phyloP scores from a whole-genome alignment of 2,329 filamentous ascomycete species.

The Colletotrichum ledebouriae region DNA sequence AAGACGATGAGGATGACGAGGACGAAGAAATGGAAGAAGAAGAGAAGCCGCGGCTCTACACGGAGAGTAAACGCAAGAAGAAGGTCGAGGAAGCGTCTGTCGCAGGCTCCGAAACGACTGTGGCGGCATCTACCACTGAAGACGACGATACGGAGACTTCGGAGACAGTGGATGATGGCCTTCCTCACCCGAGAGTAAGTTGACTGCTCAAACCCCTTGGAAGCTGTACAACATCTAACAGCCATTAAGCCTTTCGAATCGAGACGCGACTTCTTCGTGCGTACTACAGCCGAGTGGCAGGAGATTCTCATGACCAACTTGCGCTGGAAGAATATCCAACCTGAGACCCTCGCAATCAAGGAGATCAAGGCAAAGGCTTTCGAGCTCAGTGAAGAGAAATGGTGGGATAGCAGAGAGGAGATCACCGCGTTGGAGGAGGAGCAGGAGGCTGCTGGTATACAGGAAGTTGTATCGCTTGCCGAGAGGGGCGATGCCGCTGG shows the following conservation, averaged over 20 bases:
- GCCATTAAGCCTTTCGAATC: constrained; percentile 84
- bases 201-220: background rate
- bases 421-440: constrained; percentile 93
- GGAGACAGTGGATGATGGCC: constrained; percentile 76
- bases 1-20: constrained; percentile 64
- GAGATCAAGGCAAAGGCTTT: constrained; percentile 94
- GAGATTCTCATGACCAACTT: constrained; percentile 83
- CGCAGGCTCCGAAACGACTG: constrained; percentile 46
- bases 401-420: constrained; percentile 98
- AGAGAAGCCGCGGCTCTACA: constrained; percentile 59
- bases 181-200: constrained; percentile 76
- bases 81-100: constrained; percentile 58
- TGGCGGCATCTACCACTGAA: constrained; percentile 49
- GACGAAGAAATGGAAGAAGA: constrained; percentile 63
- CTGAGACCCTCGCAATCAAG: constrained; percentile 81
- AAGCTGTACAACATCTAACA: constrained; percentile 9
- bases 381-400: constrained; percentile 92
- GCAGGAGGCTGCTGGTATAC: constrained; percentile 94
- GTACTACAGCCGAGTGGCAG: constrained; percentile 93
- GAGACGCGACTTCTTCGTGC: constrained; percentile 90
- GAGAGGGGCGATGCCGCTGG: constrained; percentile 75
- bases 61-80: constrained; percentile 70
- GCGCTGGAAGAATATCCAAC: constrained; percentile 75
- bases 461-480: constrained; percentile 90
- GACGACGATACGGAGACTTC: constrained; percentile 63